phyloP scores from a whole-genome alignment of 1,284 basidiomycete species.

The Apiotrichum porosum region DNA sequence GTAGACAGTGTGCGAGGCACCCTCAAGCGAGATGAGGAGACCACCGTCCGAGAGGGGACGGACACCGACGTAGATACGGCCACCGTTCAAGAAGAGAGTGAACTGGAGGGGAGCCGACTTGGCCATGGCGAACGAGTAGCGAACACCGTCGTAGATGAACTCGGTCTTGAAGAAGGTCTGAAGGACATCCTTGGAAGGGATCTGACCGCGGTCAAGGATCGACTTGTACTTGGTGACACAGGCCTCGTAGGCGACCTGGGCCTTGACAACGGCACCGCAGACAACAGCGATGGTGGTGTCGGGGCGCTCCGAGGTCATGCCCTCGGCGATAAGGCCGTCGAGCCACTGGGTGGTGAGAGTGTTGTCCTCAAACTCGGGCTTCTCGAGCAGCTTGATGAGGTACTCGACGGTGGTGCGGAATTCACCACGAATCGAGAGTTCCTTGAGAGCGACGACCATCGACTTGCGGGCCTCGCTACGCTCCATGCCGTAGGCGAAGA shows the following conservation, averaged over 20 bases:
- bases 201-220: constrained; percentile 92
- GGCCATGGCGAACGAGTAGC: constrained; percentile 94
- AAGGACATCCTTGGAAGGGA: constrained; percentile 87
- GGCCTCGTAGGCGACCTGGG: constrained; percentile 80
- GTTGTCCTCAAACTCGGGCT: constrained; percentile 94
- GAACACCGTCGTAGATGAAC: constrained; percentile 94
- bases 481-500: constrained; percentile 98
- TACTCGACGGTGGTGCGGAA: constrained; percentile 99
- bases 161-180: constrained; percentile 97
- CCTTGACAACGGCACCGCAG: constrained; percentile 96
- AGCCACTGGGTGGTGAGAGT: constrained; percentile 99
- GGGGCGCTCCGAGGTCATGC: constrained; percentile 93
- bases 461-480: constrained; percentile 94
- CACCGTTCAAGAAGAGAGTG: constrained; percentile 96
- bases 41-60: constrained; percentile 93
- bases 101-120: constrained; percentile 82
- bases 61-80: constrained; percentile 80
- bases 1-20: constrained; percentile 95
- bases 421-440: constrained; percentile 96
- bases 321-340: constrained; percentile 88
- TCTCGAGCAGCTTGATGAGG: constrained; percentile 93
- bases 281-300: constrained; percentile 88
- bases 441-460: constrained; percentile 99
- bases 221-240: constrained; percentile 93
- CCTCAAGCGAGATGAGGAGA: constrained; percentile 82